These are phyloP conservation scores for Aspergillus quadricinctus DNA, from an alignment of 2,329 filamentous ascomycete genomes.

Conservation along the genomic window DNA sequence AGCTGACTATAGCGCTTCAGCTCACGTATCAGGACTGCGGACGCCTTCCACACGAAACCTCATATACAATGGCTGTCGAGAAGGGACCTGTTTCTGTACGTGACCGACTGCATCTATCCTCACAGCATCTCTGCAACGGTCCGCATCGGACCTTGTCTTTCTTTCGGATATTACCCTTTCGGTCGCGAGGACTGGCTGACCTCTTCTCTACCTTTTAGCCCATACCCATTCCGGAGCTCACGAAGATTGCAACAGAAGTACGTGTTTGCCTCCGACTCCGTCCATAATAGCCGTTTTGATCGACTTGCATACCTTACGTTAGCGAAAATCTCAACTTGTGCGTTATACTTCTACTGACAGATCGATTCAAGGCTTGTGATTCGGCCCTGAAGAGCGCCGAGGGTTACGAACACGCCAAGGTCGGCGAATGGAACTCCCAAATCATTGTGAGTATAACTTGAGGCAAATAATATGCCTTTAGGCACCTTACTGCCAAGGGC, in stretches of 20 bases:
- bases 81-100: conserved; percentile 23
- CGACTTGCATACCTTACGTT: neutral
- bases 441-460: conserved; percentile 69
- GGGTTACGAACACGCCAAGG: conserved; percentile 82
- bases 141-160: neutral
- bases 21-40: neutral
- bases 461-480: neutral
- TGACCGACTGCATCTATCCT: conserved; percentile 4
- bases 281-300: neutral
- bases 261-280: conserved; percentile 26
- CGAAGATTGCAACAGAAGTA: conserved; percentile 82
- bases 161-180: neutral
- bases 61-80: conserved; percentile 30
- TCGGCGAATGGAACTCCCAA: conserved; percentile 80
- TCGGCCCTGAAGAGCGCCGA: conserved; percentile 68
- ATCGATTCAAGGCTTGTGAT: conserved; percentile 69
- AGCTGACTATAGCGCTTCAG: conserved; percentile 9
- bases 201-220: conserved; percentile 50
- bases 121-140: conserved; percentile 5
- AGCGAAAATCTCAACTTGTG: neutral
- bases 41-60: neutral
- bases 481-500: neutral
- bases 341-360: conserved; percentile 5
- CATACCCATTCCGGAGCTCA: conserved; percentile 69
- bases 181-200: conserved; percentile 2